These are phyloP conservation scores for Acanthamoeba lenticulata DNA, from an alignment of 208 protist species.

Conservation along the genomic window DNA sequence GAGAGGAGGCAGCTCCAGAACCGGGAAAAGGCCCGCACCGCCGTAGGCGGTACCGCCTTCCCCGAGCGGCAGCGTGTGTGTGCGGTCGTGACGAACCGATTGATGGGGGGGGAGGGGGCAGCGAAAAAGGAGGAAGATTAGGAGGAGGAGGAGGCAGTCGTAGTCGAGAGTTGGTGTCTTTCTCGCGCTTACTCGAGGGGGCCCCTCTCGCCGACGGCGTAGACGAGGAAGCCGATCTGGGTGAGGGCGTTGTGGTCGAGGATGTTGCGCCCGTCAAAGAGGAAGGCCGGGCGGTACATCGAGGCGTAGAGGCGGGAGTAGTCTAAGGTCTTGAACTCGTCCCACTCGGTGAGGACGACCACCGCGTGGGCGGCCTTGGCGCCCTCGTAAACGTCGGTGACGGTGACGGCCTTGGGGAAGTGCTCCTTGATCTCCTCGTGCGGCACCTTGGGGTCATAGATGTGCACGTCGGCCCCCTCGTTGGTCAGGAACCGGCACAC, in stretches of 20 bases:
- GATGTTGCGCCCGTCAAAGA: conserved; percentile 96
- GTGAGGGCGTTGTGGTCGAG: conserved; percentile 86
- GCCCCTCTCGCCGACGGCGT: conserved; percentile 88
- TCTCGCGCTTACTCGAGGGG: not conserved
- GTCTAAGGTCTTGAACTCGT: conserved; percentile 92
- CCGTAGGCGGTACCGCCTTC: not conserved
- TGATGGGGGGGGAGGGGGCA: no score
- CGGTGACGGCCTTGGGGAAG: conserved; percentile 56
- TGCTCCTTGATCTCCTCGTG: conserved; percentile 77
- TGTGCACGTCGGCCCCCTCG: conserved; percentile 91
- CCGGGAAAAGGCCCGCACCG: not conserved
- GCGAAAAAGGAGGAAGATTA: no score
- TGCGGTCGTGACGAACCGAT: not conserved
- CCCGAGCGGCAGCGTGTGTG: not conserved
- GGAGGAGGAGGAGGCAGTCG: no score
- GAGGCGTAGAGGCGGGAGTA: conserved; percentile 85
- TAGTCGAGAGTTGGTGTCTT: no score
- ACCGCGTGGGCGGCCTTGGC: conserved; percentile 90
- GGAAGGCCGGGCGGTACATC: conserved; percentile 95
- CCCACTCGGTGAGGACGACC: conserved; percentile 97
- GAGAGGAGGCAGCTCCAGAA: not conserved
- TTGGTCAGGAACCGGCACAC: conserved; percentile 90
- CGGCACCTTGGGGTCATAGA: conserved; percentile 97
- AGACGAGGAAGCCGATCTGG: conserved; percentile 93
- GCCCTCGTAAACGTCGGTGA: conserved; percentile 86